phyloP scores from a whole-genome alignment of 371 early-diverging fungal genomes.

The Mucor sp. region DNA sequence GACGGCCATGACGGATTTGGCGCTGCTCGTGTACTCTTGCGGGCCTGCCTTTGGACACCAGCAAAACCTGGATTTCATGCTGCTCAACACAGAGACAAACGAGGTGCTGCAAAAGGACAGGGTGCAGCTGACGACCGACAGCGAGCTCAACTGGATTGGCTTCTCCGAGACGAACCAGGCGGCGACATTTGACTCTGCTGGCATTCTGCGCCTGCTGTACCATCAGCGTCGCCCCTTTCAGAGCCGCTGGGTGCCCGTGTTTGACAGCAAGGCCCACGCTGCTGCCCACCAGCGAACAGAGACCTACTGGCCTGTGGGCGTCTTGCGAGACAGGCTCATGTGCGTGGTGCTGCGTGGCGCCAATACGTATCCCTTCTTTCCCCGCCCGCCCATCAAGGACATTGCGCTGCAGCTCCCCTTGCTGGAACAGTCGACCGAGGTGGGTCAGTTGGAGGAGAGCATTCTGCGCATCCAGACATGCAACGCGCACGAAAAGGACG shows the following conservation, averaged over 20 bases:
- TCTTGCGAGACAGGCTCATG: conserved; percentile 61
- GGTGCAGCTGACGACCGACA: conserved; percentile 67
- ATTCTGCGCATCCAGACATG: conserved; percentile 48
- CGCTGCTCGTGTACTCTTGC: conserved; percentile 29
- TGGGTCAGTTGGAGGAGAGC: conserved; percentile 66
- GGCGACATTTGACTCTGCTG: conserved; percentile 67
- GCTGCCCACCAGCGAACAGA: conserved; percentile 31
- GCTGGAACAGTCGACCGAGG: conserved; percentile 27
- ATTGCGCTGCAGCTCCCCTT: conserved; percentile 76
- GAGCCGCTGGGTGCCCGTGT: conserved; percentile 75
- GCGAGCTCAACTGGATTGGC: conserved; percentile 79
- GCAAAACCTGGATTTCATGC: conserved; percentile 67
- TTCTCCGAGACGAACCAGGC: conserved; percentile 81
- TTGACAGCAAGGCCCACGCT: conserved; percentile 56
- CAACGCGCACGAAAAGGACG: conserved; percentile 52
- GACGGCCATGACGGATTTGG: conserved; percentile 52
- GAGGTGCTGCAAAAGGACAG: conserved; percentile 61
- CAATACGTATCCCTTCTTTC: conserved; percentile 70
- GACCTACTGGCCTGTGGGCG: conserved; percentile 80
- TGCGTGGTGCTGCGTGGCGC: conserved; percentile 62
- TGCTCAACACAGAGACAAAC: conserved; percentile 66
- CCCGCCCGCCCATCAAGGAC: conserved; percentile 76
- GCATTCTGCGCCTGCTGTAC: conserved; percentile 64
- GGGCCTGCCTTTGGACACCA: conserved; percentile 41
- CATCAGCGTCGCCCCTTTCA: conserved; percentile 60